These are phyloP conservation scores for Spathaspora girioi DNA, from an alignment of 805 yeast species.

Conservation along the genomic window DNA sequence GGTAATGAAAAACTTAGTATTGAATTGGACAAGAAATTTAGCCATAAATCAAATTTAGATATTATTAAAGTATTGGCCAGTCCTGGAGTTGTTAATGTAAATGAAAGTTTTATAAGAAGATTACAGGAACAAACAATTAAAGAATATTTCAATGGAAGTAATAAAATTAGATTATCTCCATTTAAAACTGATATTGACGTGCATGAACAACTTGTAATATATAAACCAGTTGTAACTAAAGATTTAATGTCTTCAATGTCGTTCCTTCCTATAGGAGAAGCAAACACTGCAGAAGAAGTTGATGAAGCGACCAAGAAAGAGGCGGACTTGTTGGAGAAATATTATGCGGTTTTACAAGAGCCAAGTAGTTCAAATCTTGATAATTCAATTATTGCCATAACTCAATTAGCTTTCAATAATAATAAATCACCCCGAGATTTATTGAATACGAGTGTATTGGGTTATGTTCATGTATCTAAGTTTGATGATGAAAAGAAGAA, in stretches of 20 bases:
- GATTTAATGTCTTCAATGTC: constrained; percentile 34
- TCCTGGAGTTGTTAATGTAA: constrained; percentile 75
- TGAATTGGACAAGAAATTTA: constrained; percentile 54
- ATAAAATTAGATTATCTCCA: constrained; percentile 69
- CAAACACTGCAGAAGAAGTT: constrained; percentile 30
- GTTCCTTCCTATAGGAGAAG: constrained; percentile 42
- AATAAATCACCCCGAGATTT: constrained; percentile 44
- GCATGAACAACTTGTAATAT: constrained; percentile 51
- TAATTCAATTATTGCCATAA: constrained; percentile 70
- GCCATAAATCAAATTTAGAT: constrained; percentile 31
- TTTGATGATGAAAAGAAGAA: constrained; percentile 74
- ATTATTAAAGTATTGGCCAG: constrained; percentile 65
- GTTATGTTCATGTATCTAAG: constrained; percentile 69
- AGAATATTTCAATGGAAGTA: constrained; percentile 86
- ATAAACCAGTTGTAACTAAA: constrained; percentile 49
- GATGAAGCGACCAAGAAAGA: constrained; percentile 16
- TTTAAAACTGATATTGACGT: constrained; percentile 74
- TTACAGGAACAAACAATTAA: constrained; percentile 73
- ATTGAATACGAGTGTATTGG: constrained; percentile 62
- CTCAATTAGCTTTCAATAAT: constrained; percentile 27
- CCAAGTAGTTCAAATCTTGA: constrained; percentile 57
- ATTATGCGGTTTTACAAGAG: constrained; percentile 33
- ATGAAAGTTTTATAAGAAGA: constrained; percentile 64
- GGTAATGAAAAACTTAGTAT: constrained; percentile 70
- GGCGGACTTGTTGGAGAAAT: constrained; percentile 31